Evolutionary conservation across 2,329 filamentous ascomycete species (phyloP), one percentile per base, ranked within the genome.

Genomic region (Xylariales sp.): DNA sequence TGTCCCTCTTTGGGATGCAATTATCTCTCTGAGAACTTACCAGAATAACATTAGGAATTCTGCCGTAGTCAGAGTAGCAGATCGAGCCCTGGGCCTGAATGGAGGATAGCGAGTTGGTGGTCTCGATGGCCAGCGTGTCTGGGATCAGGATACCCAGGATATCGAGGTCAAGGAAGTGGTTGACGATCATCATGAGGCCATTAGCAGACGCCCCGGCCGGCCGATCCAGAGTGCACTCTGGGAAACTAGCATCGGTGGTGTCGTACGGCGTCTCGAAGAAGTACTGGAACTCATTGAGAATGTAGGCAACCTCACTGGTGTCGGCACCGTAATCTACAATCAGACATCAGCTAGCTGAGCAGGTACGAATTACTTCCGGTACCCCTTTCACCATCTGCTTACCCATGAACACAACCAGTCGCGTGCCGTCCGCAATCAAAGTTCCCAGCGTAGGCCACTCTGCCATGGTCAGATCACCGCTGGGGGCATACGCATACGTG

Each of bases 221-320:
- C 6, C 85, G 73, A 53, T 85, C 71, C 4, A 86, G 69, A 10
- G 65, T 64, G 62, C 86, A 91, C 29, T 72, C 74, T 52, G 79
- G 78, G 52, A 85, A 81, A 13, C 64, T 66, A 1, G 71, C 60
- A 34, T 74, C 63, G 2, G 71, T 75, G 44, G 81, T 78, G 46
- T 85, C 78, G 60, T 74, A 90, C 1, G 75, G 69, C 30, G 84
- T 91, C 57, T 91, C 86, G 66, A 84, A 89, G 47, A 83, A 74
- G 59, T 78, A 79, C 17, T 64, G 61, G 53, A 81, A 85, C 54
- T 85, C 72, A 53, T 76, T 67, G 39, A 84, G 66, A 38, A 86
- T 76, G 53, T 81, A 85, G 18, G 75, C 66, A n/a, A 77, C 72
- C 34, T 64, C 56, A 21, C 52, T 58, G 2, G 62, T 65, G 43